Evolutionary conservation across 1,139 yeast genomes (phyloP).

Genomic region (Pichia sp.): DNA sequence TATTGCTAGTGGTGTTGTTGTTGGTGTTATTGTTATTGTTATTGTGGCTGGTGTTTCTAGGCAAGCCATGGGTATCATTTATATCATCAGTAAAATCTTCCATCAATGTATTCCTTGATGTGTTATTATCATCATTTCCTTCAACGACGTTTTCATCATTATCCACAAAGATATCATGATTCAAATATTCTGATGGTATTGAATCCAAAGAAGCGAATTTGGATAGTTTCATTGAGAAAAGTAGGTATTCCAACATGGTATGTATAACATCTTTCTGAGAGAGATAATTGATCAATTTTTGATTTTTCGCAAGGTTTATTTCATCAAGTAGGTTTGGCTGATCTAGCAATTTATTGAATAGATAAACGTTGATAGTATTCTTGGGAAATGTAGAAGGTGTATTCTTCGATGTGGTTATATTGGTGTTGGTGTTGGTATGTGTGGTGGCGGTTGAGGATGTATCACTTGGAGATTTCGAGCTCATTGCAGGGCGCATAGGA

Average conservation of each 20-base stretch:
- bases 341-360: conserved; percentile 65
- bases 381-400: conserved; percentile 2
- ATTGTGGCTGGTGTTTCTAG: too few relatives aligned
- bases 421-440: too few relatives aligned
- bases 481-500: too few relatives aligned
- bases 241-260: conserved; percentile 59
- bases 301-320: conserved; percentile 65
- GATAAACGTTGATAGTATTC: conserved; percentile 18
- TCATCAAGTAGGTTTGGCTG: conserved; percentile 86
- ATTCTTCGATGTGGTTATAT: too few relatives aligned
- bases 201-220: conserved; percentile 2
- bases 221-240: conserved; percentile 27
- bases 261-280: conserved; percentile 63
- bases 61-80: too few relatives aligned
- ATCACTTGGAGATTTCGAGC: too few relatives aligned
- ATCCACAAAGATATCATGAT: conserved; percentile 9
- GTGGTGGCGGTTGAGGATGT: too few relatives aligned
- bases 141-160: neutral
- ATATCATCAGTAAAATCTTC: conserved; percentile 8
- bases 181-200: conserved; percentile 11
- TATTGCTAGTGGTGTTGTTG: neutral
- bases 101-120: too few relatives aligned
- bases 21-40: neutral
- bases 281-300: conserved; percentile 69
- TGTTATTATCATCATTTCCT: neutral